phyloP scores from a whole-genome alignment of 805 yeast genomes.

The Hemisphaericaspora nanyangensis region DNA sequence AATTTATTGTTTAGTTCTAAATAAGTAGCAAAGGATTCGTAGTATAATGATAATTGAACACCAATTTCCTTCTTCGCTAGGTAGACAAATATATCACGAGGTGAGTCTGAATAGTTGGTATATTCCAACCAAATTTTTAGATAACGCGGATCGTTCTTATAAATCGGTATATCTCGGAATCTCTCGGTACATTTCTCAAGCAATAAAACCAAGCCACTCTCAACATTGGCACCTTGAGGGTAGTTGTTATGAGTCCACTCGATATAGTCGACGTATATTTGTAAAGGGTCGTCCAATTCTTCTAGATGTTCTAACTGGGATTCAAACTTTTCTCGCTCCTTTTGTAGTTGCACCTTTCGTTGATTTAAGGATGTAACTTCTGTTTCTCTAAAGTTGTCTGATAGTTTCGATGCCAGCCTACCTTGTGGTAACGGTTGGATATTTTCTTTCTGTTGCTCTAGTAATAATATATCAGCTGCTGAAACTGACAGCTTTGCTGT shows the following conservation, averaged over 20 bases:
- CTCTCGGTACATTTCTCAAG: conserved; percentile 70
- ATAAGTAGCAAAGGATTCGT: conserved; percentile 72
- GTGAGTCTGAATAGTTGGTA: conserved; percentile 62
- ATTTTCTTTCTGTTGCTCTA: conserved; percentile 66
- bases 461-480: conserved; percentile 13
- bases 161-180: conserved; percentile 61
- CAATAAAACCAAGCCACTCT: conserved; percentile 61
- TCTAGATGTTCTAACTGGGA: conserved; percentile 44
- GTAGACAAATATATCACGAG: conserved; percentile 66
- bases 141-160: conserved; percentile 80
- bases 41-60: conserved; percentile 57
- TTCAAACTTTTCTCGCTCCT: conserved; percentile 49
- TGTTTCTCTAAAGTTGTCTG: conserved; percentile 33
- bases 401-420: conserved; percentile 58
- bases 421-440: conserved; percentile 66
- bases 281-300: conserved; percentile 80
- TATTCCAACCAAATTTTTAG: conserved; percentile 79
- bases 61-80: conserved; percentile 75
- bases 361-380: conserved; percentile 10
- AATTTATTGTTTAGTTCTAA: conserved; percentile 49
- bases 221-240: conserved; percentile 59
- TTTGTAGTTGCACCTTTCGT: conserved; percentile 20
- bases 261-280: conserved; percentile 68
- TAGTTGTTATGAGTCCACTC: conserved; percentile 63
- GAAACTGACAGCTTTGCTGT: no score